Conservation (phyloP, 345 rosid species). For the Sisymbrium irio region DNA sequence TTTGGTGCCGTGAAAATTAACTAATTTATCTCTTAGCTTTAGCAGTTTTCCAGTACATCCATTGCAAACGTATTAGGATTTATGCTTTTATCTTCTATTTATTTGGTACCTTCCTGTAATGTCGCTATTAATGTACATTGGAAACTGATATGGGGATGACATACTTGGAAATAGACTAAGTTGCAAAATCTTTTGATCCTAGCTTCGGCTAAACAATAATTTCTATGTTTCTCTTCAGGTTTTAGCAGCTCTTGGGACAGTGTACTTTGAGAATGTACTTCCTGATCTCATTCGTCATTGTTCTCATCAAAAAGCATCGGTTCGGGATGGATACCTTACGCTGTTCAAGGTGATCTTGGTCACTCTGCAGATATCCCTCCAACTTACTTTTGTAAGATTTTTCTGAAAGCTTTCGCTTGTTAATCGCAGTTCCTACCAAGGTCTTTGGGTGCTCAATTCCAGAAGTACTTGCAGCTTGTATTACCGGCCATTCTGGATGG, state of each 20-base stretch:
- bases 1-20: background rate
- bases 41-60: background rate
- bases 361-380: background rate
- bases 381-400: background rate
- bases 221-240: conserved; percentile 52
- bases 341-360: conserved; percentile 73
- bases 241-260: conserved; percentile 88
- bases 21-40: background rate
- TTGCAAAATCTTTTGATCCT: background rate
- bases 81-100: background rate
- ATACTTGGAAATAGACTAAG: background rate
- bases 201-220: background rate
- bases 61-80: background rate
- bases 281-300: conserved; percentile 91
- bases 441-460: conserved; percentile 90
- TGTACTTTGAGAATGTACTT: conserved; percentile 74
- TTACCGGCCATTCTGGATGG: conserved; percentile 97
- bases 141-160: conserved; percentile 8
- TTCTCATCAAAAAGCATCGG: conserved; percentile 89
- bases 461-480: conserved; percentile 90
- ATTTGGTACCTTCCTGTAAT: conserved; percentile 3
- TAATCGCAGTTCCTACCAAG: conserved; percentile 81
- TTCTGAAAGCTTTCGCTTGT: conserved; percentile 21
- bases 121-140: background rate
- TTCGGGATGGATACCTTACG: conserved; percentile 97